phyloP scores from a whole-genome alignment of 2,329 filamentous ascomycete genomes.

The Monilinia fructicola region DNA sequence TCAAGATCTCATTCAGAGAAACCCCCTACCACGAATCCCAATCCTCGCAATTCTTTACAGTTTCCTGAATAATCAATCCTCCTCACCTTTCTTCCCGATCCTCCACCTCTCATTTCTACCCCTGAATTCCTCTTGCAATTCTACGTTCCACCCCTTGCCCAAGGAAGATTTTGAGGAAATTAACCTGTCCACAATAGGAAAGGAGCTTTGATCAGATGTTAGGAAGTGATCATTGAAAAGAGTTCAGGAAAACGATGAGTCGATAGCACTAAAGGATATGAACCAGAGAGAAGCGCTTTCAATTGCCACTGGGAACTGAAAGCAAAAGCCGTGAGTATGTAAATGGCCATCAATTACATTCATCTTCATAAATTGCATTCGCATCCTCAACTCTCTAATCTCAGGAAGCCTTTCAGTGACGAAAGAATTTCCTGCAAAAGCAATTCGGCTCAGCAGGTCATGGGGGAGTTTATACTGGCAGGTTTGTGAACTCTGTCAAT shows the following conservation, averaged over 20 bases:
- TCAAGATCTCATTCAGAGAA: not conserved
- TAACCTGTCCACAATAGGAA: not conserved
- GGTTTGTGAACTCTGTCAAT: not conserved
- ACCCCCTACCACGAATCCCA: not conserved
- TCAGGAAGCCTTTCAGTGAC: not conserved
- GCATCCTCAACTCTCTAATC: not conserved
- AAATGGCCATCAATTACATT: not conserved
- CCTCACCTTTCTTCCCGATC: not conserved
- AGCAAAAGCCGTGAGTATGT: too few relatives aligned
- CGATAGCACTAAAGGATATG: not conserved
- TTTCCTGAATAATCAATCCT: not conserved
- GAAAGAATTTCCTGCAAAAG: not conserved
- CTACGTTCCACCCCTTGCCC: not conserved
- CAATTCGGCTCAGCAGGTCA: not conserved
- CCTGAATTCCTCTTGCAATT: not conserved
- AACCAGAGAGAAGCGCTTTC: not conserved
- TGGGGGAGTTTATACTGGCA: not conserved
- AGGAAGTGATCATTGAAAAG: not conserved
- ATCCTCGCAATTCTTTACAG: not conserved
- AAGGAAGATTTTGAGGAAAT: not conserved
- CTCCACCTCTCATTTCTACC: conserved; percentile 1
- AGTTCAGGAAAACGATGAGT: not conserved
- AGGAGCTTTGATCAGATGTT: not conserved
- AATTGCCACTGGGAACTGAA: not conserved
- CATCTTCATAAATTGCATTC: not conserved